phyloP scores from a whole-genome alignment of 2,329 filamentous ascomycete genomes.

The Aspergillus sergii region DNA sequence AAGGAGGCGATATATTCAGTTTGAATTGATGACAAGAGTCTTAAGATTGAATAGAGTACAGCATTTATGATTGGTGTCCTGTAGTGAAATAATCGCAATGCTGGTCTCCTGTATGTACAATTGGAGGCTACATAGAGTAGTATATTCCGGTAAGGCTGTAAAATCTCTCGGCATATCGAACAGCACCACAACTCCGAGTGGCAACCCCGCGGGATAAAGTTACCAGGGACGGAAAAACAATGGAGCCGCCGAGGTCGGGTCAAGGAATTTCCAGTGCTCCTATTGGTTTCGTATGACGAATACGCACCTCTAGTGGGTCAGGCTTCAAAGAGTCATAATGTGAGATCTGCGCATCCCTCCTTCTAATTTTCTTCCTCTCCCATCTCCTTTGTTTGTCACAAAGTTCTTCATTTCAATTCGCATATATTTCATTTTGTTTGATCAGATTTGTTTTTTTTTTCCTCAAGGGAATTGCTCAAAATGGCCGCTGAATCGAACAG shows the following conservation, averaged over 20 bases:
- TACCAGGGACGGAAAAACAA: neutral
- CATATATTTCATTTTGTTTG: neutral
- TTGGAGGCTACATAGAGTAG: neutral
- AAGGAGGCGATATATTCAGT: slow-evolving; percentile 21
- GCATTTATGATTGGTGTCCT: too few species aligned
- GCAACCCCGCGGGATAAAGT: neutral
- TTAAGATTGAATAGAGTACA: too few species aligned
- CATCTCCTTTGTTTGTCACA: neutral
- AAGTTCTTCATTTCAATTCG: neutral
- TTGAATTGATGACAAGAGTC: neutral
- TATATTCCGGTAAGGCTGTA: neutral
- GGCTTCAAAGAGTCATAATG: neutral
- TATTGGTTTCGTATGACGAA: neutral
- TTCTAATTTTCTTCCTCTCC: neutral
- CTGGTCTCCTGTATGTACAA: neutral
- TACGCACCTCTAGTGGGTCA: neutral
- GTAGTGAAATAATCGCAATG: too few species aligned
- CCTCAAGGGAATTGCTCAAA: slow-evolving; percentile 2
- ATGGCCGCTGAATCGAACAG: slow-evolving; percentile 30
- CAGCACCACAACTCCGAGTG: neutral
- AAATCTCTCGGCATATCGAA: neutral
- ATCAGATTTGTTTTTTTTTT: neutral
- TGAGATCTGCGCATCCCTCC: neutral
- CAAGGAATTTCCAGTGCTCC: neutral
- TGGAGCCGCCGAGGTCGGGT: neutral